Base-by-base conservation (phyloP, 371 early-diverging fungal genomes). In the Apophysomyces variabilis region DNA sequence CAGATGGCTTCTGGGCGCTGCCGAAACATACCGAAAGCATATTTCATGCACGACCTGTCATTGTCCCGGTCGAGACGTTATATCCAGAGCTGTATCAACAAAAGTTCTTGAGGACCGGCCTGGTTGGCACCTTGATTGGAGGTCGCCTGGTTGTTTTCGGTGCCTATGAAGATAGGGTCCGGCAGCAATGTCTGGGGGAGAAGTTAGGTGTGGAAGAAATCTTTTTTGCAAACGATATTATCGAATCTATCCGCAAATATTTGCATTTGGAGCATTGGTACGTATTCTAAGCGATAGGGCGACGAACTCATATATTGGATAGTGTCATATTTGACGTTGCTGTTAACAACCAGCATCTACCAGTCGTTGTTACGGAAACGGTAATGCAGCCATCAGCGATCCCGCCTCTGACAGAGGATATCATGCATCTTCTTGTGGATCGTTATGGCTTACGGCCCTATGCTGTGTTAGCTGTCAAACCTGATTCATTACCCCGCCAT, bases 1-100 rank as follows among this genome's bases (percentile, higher is more conserved):
- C 87, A 13, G 85, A 83, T 46, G 90, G 90, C 3, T 93, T 93
- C 79, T 92, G 89, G 90, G 87, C 79, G 16, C 73, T 92, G 32
- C 88, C 90, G 5, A 86, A 86, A 67, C 86, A 90, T 44, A 90
- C 89, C 0, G 86, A 90, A 57, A 81, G 85, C 18, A 89, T 91
- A 7, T 92, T 92, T 72, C 79, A 85, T 37, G 93, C 91, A 3
- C 76, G 81, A 12, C 84, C 87, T 4, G 43, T 86, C 45, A 69
- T 85, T 41, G 76, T 84, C 4, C 78, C 80, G 7, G 73, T 76
- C 1, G 82, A 82, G n/a, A 69, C 79, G 16, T 65, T 68, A 54
- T 72, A 78, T 50, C 82, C 82, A 14, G 80, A 84, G 44, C 65
- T 76, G 1, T 77, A 78, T 57, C 76, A 75, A 37, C 81, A 79